Base-by-base conservation (phyloP, 2,329 filamentous ascomycete genomes). In the Escovopsis weberi region DNA sequence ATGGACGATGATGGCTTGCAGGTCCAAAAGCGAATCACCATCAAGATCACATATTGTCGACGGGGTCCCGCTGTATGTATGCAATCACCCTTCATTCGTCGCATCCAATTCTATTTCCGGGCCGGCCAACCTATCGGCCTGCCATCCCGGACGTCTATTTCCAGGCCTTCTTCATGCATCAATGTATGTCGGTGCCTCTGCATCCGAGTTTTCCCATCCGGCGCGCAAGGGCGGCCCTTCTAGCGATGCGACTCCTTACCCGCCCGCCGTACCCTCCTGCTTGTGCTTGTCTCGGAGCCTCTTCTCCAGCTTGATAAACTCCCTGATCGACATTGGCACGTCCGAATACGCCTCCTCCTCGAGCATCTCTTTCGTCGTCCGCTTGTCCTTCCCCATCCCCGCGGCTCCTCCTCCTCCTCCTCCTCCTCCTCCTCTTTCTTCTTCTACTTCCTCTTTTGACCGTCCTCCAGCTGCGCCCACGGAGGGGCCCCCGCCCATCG, bases 231-330 rank as follows among this genome's bases (percentile, higher is more conserved):
- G 12, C 12, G 8, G 5, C 12, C 37, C 4, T 6, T 12, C 12
- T 38, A 12, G 26, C 12, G 26, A 7, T 12, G 19, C 4, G 26
- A 3, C 37, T 15, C 33, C 3, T 42, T 30, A 45, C 28, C 44
- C 41, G 1, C 44, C 44, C 12, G 41, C 4, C 6, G 44, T 41
- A 8, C 70, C 67, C 43, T 78, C 75, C 41, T 68, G 63, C 53
- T 65, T 60, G 57, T 88, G 84, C 60, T 77, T 82, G 60, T 84
- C 71, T 61, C 85, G 89, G 47, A 98, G 62, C 59, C 70, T 81
- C 72, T 96, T 96, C 67, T 98, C 91, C 46, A 82, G 87, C 67
- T 82, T 86, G 89, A 98, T 96, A 55, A 98, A 98, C 60, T 94
- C 89, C 47, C 85, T 71, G 50, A 98, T 95, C 0, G 89, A 91